Evolutionary conservation across 2,329 filamentous ascomycete genomes (phyloP), one percentile per base, ranked within the genome.

Genomic region (Dactylellina sp.): DNA sequence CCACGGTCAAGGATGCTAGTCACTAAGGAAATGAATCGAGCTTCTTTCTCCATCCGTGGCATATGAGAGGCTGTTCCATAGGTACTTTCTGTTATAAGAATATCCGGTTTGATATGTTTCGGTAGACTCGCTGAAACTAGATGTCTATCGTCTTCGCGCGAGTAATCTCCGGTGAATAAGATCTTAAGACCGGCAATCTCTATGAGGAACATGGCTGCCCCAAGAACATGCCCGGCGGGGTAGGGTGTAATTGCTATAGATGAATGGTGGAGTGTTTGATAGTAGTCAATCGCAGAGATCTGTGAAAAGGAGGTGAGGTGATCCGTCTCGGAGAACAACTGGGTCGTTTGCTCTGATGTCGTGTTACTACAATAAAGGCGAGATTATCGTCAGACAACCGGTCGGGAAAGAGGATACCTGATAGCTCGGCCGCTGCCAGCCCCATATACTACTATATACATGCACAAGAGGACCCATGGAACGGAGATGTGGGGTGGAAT

Each of bases 271-370:
- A 99, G 94, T 5, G 95, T 99, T 5, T 95, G 98, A 81, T 98
- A 91, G 82, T 97, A 99, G 81, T 97, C 94, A 79, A 99, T 97
- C 11, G 95, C 94, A 81, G 99, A 94, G 79, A 99, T 99, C 81
- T 91, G 87, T 9, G 93, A 91, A 72, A 98, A 94, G 0, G 94
- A 98, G 76, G 92, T 93, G 25, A 97, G 85, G 81, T 98, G 93
- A 80, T 99, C 95, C 78, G 94, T 90, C 82, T 99, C 95, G 0
- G 92, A 97, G 81, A 97, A 99, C 49, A 98, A 88, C 61, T 74
- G 70, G 28, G 42, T 87, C 85, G 71, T 76, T 60, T 22, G 87
- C 86, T 76, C 86, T 84, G 75, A 87, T 86, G 78, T 88, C 86
- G 1, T 87, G 87, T 4, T 86, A 87, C 55, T 86, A 87, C 1